Evolutionary conservation across 2,329 filamentous ascomycete species (phyloP).

Genomic region (Cladosporium colombiae): DNA sequence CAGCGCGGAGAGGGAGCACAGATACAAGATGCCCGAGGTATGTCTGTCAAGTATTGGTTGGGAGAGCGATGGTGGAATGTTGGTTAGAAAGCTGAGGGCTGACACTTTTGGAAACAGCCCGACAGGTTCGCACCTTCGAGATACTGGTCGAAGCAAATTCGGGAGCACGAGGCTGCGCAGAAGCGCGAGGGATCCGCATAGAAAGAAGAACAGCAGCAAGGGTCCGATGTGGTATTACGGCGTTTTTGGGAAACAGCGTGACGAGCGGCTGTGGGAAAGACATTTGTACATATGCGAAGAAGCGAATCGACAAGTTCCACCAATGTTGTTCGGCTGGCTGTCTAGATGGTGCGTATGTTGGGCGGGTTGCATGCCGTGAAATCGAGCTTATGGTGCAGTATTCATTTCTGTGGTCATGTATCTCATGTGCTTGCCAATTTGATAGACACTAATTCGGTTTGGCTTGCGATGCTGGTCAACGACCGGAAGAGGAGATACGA

Average conservation of each 20-base stretch:
- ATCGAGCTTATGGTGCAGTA: not conserved
- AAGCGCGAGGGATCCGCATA: constrained; percentile 28
- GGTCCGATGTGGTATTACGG: constrained; percentile 13
- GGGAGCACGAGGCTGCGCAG: constrained; percentile 63
- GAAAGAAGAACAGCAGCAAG: not conserved
- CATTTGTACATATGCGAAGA: constrained; percentile 19
- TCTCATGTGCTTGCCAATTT: not conserved
- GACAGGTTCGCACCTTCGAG: constrained; percentile 80
- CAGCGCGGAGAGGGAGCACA: constrained; percentile 72
- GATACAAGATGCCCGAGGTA: constrained; percentile 70
- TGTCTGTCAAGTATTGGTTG: constrained; percentile 3
- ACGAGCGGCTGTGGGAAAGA: constrained; percentile 18
- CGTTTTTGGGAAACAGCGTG: constrained; percentile 16
- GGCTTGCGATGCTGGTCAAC: not conserved
- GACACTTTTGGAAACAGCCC: constrained; percentile 40
- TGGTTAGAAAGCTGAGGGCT: constrained; percentile 13
- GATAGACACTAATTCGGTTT: not conserved
- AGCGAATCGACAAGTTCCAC: constrained; percentile 18
- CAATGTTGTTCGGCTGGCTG: not conserved
- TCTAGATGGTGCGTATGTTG: not conserved
- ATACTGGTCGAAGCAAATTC: constrained; percentile 74
- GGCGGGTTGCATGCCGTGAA: not conserved
- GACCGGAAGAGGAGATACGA: not conserved
- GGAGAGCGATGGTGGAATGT: not conserved
- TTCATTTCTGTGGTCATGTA: not conserved